A percentile compares a stretch with the other conserved stretches of the same genome.
These are phyloP conservation scores for Linderina pennispora DNA, from an alignment of 192 early-diverging fungal genomes.

Conservation along the genomic window DNA sequence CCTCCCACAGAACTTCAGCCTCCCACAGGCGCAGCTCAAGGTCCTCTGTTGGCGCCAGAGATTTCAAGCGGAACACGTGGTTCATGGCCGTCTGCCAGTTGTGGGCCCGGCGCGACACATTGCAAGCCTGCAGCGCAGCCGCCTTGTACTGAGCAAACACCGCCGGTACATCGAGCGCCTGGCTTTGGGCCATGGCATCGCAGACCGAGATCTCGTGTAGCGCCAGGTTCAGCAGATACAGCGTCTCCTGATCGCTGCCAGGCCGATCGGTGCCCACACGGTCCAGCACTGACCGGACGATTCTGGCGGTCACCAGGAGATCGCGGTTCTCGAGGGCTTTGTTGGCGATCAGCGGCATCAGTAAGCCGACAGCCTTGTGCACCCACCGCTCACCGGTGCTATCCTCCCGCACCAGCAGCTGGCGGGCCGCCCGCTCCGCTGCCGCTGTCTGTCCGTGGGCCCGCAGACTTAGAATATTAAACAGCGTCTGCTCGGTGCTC, in stretches of 20 bases:
- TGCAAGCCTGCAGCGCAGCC: slow-evolving; percentile 23
- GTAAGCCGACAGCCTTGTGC: slow-evolving; percentile 18
- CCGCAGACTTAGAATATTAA: slow-evolving; percentile 29
- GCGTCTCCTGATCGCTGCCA: slow-evolving; percentile 6
- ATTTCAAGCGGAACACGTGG: slow-evolving; percentile 31
- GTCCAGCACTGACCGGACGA: too few species aligned
- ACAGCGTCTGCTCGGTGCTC: slow-evolving; percentile 25
- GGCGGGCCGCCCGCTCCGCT: slow-evolving; percentile 7
- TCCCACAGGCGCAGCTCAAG: slow-evolving; percentile 40
- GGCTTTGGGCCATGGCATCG: slow-evolving; percentile 2
- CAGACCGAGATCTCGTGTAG: slow-evolving; percentile 34
- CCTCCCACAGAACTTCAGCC: slow-evolving; percentile 43
- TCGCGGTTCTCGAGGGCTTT: too few species aligned
- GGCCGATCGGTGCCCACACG: too few species aligned
- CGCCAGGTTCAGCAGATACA: slow-evolving; percentile 21
- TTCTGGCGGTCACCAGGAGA: too few species aligned
- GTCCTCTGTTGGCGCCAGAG: not conserved
- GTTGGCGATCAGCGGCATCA: slow-evolving; percentile 23
- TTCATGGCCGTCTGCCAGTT: slow-evolving; percentile 43
- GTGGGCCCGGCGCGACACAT: slow-evolving; percentile 21
- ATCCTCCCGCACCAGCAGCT: slow-evolving; percentile 9
- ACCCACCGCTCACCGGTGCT: slow-evolving; percentile 32
- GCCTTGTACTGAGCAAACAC: slow-evolving; percentile 20
- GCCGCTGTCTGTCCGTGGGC: slow-evolving; percentile 11
- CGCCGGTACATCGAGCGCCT: not conserved